Base-by-base conservation (phyloP, 1,139 yeast species). In the Geotrichum cucujoidarum region DNA sequence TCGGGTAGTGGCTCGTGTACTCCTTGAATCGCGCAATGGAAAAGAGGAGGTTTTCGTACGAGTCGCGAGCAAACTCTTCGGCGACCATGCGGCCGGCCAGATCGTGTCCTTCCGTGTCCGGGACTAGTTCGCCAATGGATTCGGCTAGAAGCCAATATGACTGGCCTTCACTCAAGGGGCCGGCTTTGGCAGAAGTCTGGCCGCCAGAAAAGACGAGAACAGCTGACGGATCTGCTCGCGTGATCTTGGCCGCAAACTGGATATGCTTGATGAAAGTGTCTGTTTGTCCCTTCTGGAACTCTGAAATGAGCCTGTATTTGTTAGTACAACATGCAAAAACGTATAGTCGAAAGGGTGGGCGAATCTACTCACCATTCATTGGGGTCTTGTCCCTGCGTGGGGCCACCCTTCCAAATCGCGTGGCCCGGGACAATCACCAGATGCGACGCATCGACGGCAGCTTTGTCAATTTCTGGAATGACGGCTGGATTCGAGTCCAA, bases 61-160 rank as follows among this genome's bases (percentile, higher is more conserved):
- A 85, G 62, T 87, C 95, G 40, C 88, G 68, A 0, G 95, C 90
- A 63, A 68, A 83, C 56, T 82, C 88, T 60, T 87, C 95, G 2
- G 75, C 61, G 4, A 67, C 51, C 2, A 76, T 61, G 29, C 76
- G 61, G 11, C 60, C 53, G 2, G 57, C 46, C 1, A 63, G 34
- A 2, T 47, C 41, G 0, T 42, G 49, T 1, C 55, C 57, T 2
- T 30, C 36, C 30, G 31, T 38, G 38, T 45, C 47, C 25, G 29
- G 35, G 14, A 29, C 27, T 4, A 40, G 38, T n/a, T 47, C 40
- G 30, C 40, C 42, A 11, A 49, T 34, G 10, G 34, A 40, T 21
- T 40, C 40, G 0, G 57, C 54, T 29, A 53, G 39, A 17, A 27
- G 20, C 50, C 36, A 51, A 35, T 53, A 55, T 16, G 47, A 57